phyloP scores from a whole-genome alignment of 108 stramenopile genomes.

The Cyclotella kingstonii region DNA sequence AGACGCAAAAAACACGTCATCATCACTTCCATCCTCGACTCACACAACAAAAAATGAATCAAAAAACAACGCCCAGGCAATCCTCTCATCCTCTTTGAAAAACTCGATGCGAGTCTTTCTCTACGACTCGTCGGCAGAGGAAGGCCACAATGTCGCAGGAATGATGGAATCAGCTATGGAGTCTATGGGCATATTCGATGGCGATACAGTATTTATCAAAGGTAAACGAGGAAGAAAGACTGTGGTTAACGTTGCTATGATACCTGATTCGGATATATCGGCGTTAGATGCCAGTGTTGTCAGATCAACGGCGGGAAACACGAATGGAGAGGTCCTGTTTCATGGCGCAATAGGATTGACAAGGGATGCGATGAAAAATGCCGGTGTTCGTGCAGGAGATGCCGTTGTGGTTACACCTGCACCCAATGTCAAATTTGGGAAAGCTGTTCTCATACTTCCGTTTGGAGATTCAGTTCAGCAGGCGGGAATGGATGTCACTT shows the following conservation, averaged over 20 bases:
- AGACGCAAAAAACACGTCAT: slow-evolving; percentile 1
- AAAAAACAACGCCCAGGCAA: slow-evolving; percentile 63
- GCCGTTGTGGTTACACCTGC: slow-evolving; percentile 68
- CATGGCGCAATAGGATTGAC: slow-evolving; percentile 68
- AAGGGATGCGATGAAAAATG: slow-evolving; percentile 81
- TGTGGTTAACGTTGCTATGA: slow-evolving; percentile 70
- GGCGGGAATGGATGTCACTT: slow-evolving; percentile 48
- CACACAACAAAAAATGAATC: background rate
- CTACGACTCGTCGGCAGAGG: slow-evolving; percentile 54
- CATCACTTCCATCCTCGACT: slow-evolving; percentile 3
- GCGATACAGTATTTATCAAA: slow-evolving; percentile 81
- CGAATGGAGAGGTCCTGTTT: slow-evolving; percentile 19
- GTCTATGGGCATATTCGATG: slow-evolving; percentile 81
- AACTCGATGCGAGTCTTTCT: slow-evolving; percentile 74
- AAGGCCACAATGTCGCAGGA: slow-evolving; percentile 82
- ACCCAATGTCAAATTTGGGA: slow-evolving; percentile 88
- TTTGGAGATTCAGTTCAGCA: slow-evolving; percentile 61
- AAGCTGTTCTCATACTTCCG: slow-evolving; percentile 75
- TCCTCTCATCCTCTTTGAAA: slow-evolving; percentile 38
- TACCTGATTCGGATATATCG: slow-evolving; percentile 60
- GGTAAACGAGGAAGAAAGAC: slow-evolving; percentile 84
- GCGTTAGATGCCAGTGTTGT: slow-evolving; percentile 43
- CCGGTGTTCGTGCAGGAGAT: slow-evolving; percentile 83
- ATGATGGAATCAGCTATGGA: slow-evolving; percentile 75
- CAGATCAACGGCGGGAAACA: slow-evolving; percentile 29